A percentile compares a stretch with the other conserved stretches of the same genome.
These are phyloP conservation scores for Straminergon stramineum DNA, from an alignment of 225 moss, liverwort and hornwort genomes.

Conservation along the genomic window DNA sequence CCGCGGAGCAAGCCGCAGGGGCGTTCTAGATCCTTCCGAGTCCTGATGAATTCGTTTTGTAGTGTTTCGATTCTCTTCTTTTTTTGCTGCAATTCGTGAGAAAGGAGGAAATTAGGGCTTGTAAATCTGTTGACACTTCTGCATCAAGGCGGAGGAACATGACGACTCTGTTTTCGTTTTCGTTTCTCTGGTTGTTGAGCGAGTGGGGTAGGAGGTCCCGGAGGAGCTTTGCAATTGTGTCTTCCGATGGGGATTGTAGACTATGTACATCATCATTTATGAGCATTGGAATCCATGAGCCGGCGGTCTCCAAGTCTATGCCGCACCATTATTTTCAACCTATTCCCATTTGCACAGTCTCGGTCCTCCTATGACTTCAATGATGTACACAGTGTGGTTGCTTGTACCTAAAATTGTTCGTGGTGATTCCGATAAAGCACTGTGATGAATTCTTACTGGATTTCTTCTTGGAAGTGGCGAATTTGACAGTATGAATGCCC, in stretches of 20 bases:
- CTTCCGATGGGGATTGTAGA: slow-evolving; percentile 18
- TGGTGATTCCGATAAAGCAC: neutral
- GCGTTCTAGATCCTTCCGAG: slow-evolving; percentile 15
- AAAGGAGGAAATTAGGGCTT: neutral
- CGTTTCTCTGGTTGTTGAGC: neutral
- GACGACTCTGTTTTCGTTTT: neutral
- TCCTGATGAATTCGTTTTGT: neutral
- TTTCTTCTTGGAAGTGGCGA: neutral
- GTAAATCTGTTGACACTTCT: slow-evolving; percentile 50
- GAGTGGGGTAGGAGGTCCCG: neutral
- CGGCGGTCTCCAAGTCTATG: slow-evolving; percentile 3
- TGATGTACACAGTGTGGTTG: neutral
- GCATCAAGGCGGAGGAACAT: neutral
- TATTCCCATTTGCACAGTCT: neutral
- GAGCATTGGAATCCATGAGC: slow-evolving; percentile 14
- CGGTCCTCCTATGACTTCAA: neutral
- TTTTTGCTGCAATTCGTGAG: neutral
- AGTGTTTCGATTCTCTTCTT: neutral
- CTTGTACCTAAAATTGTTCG: neutral
- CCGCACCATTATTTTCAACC: neutral
- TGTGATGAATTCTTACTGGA: too few species aligned
- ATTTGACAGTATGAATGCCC: neutral
- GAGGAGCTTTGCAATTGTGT: neutral
- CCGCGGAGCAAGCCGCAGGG: slow-evolving; percentile 73
- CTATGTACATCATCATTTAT: slow-evolving; percentile 38